These are phyloP conservation scores for Collybia sordida DNA, from an alignment of 768 basidiomycete genomes.

Conservation along the genomic window DNA sequence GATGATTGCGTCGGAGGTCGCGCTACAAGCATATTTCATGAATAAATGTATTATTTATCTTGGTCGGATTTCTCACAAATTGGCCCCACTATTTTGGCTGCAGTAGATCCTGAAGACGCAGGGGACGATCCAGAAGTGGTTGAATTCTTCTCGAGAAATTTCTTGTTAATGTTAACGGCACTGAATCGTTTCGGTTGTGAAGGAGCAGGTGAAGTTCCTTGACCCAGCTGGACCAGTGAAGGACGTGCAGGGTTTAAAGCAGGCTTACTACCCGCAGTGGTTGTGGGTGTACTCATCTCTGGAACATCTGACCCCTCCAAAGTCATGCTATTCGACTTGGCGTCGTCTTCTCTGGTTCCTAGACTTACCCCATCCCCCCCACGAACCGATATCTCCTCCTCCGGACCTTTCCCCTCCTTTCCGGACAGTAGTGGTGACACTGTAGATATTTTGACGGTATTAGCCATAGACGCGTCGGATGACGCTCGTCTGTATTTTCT, in stretches of 20 bases:
- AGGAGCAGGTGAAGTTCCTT: constrained; percentile 33
- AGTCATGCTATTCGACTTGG: constrained; percentile 5
- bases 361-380: constrained; percentile 19
- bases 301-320: neutral
- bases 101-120: constrained; percentile 38
- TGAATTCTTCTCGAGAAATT: constrained; percentile 90
- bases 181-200: constrained; percentile 83
- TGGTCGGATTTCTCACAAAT: constrained; percentile 42
- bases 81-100: constrained; percentile 50
- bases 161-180: constrained; percentile 93
- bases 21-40: constrained; percentile 34
- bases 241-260: constrained; percentile 34
- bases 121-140: constrained; percentile 50
- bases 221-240: constrained; percentile 45
- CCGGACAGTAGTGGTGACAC: constrained; percentile 42
- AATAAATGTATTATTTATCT: constrained; percentile 8
- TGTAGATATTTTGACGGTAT: constrained; percentile 50
- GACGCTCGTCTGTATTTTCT: constrained; percentile 51
- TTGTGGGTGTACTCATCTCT: constrained; percentile 18
- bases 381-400: constrained; percentile 24
- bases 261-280: constrained; percentile 21
- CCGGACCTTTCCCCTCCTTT: constrained; percentile 34
- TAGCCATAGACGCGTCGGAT: constrained; percentile 80
- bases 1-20: constrained; percentile 58
- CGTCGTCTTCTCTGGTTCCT: constrained; percentile 9